Evolutionary conservation across 306 rosid genomes (phyloP).

Genomic region (Amphicarpaea edgeworthii): DNA sequence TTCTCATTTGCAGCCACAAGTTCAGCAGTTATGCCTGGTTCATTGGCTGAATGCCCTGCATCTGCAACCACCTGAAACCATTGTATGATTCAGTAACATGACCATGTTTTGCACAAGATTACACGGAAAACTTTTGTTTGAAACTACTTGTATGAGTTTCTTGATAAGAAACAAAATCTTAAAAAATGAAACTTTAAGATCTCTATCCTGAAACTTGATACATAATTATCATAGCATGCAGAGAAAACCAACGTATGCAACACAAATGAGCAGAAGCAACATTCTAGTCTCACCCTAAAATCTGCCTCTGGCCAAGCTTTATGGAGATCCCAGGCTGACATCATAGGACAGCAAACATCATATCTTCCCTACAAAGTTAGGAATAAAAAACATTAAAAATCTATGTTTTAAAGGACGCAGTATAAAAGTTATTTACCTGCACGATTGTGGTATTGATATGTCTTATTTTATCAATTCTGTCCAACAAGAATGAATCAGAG

Average conservation of each 20-base stretch:
- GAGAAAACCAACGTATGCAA: slow-evolving; percentile 30
- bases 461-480: slow-evolving; percentile 78
- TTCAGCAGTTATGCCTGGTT: slow-evolving; percentile 87
- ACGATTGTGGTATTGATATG: slow-evolving; percentile 82
- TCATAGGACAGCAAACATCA: slow-evolving; percentile 92
- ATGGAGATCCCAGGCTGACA: slow-evolving; percentile 99
- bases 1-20: slow-evolving; percentile 95
- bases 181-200: slow-evolving; percentile 1
- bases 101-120: slow-evolving; percentile 24
- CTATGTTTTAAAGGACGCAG: slow-evolving; percentile 26
- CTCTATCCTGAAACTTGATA: slow-evolving; percentile 1
- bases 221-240: slow-evolving; percentile 34
- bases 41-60: slow-evolving; percentile 97
- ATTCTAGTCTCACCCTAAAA: slow-evolving; percentile 60
- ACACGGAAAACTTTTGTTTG: neutral
- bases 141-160: neutral
- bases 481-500: slow-evolving; percentile 83
- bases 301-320: slow-evolving; percentile 98
- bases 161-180: slow-evolving; percentile 5
- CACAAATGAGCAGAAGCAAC: slow-evolving; percentile 25
- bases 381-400: slow-evolving; percentile 20
- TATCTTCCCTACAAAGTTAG: slow-evolving; percentile 81
- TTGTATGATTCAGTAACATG: slow-evolving; percentile 36
- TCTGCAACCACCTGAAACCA: slow-evolving; percentile 73
- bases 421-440: slow-evolving; percentile 63